A percentile compares a stretch with the other conserved stretches of the same genome.
Evolutionary conservation across 2,329 filamentous ascomycete species (phyloP).

Genomic region (Exophiala sideris): DNA sequence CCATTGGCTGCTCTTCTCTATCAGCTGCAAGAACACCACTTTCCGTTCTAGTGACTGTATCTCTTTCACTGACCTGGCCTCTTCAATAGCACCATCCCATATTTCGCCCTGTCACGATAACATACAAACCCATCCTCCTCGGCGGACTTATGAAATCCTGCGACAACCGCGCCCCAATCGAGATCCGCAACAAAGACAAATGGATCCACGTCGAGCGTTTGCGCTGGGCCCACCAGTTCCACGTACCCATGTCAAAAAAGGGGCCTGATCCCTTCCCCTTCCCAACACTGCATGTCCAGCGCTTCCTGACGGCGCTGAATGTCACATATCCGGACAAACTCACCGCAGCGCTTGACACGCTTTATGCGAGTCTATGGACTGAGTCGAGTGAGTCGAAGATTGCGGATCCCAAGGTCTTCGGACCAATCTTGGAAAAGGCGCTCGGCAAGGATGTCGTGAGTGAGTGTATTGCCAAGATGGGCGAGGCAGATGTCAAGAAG

Average conservation of each 20-base stretch:
- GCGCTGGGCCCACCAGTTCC: constrained; percentile 54
- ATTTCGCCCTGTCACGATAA: constrained; percentile 54
- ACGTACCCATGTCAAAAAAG: constrained; percentile 49
- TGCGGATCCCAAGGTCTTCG: constrained; percentile 39
- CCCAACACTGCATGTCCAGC: constrained; percentile 50
- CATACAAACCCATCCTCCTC: constrained; percentile 58
- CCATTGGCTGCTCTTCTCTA: neutral
- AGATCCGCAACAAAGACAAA: constrained; percentile 59
- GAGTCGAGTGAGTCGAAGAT: constrained; percentile 35
- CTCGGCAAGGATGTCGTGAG: constrained; percentile 44
- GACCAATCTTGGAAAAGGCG: constrained; percentile 42
- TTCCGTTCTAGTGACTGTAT: neutral
- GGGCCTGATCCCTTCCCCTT: constrained; percentile 53
- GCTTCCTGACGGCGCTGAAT: constrained; percentile 51
- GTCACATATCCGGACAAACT: constrained; percentile 43
- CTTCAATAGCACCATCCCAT: constrained; percentile 47
- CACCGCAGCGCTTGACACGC: constrained; percentile 40
- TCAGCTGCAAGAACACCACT: no score
- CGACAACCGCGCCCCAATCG: constrained; percentile 53
- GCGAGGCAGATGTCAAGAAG: constrained; percentile 37
- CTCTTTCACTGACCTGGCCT: no score
- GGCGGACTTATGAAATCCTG: constrained; percentile 58
- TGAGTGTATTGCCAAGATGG: constrained; percentile 9
- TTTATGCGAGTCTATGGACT: constrained; percentile 54
- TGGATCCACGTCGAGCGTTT: constrained; percentile 54